Base-by-base conservation (phyloP, 139 green algal genomes). In the Monoraphidium neglectum region DNA sequence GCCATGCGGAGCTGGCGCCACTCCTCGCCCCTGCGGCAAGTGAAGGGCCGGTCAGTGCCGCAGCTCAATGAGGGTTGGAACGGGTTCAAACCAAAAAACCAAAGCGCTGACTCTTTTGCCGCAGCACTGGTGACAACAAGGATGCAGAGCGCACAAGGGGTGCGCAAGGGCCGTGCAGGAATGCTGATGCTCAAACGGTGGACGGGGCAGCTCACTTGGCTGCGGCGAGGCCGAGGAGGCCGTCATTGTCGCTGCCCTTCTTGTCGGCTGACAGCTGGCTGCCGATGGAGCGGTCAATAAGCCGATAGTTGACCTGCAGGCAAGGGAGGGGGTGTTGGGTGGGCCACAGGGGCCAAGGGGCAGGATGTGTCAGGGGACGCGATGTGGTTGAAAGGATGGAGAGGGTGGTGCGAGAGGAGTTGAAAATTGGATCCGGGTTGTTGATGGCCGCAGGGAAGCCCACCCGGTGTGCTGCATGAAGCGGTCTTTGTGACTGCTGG, bases 1-100 rank as follows among this genome's bases (percentile, higher is more conserved):
- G 86, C 67, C 26, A 71, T 24, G 4, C 86, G 82, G 2, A 82
- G 15, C 10, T 54, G 40, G n/a, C 81, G 77, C 83, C 83, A 90
- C 1, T n/a, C 4, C 16, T 74, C 70, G 40, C 62, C 80, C 46
- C 79, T 89, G 78, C 38, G 54, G 4, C 30, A 35, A 32, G 8
- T 40, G 13, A 0, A 47, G 53, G 21, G 18, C 8, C 28, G 4
- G 28, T 68, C 13, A 37, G 26, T 23, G 28, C 21, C 60, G 12
- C 21, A 32, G 35, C 16, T 23, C 62, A 28, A 18, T 8, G 18
- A n/a, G 10, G 32, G 32, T 23, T 38, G 23, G 24, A 59, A 49
- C 38, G 21, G 1, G 26, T 35, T 8, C 66, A 72, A 13, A 15
- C 3, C 38, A 5, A 23, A 59, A 18, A 57, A 35, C 26, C 4